Base-by-base conservation (phyloP, 2,329 filamentous ascomycete genomes). In the Alternaria viburni region DNA sequence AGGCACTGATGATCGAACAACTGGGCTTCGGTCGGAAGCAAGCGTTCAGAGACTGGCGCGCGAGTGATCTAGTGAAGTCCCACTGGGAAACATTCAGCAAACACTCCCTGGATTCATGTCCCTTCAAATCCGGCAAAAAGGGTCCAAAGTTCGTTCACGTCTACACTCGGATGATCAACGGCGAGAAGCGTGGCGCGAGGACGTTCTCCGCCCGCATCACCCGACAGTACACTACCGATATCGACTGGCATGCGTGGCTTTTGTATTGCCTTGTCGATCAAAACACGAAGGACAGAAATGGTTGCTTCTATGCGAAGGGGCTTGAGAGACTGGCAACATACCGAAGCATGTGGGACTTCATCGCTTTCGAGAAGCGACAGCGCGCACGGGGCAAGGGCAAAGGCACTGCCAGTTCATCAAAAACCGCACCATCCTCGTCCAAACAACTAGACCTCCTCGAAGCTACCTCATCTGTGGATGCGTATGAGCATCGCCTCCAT, bases 31-130 rank as follows among this genome's bases (percentile, higher is more conserved):
- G 15, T 0, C 4, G 15, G 0, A 1, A 5, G 32, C 15, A 36
- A 36, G 7, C 32, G 1, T n/a, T 36, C 15, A 1, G 2, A 4
- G 4, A 36, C 4, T 36, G 15, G 32, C 32, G 32, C 32, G 32
- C 32, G 15, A n/a, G 32, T 1, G 2, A 36, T 3, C 15, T n/a
- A n/a, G 15, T 36, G 4, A 36, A 36, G 32, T 8, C 15, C 7
- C 1, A 36, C 2, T 36, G 7, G 32, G 15, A 36, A 36, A 36
- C 7, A 36, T 36, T 36, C 8, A 36, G 32, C 1, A 36, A 5
- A 36, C 2, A n/a, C 32, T 36, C 9, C 15, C 0, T 36, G 4
- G 15, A 36, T 1, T n/a, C 32, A 4, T 0, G 0, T 36, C 0
- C 0, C 8, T 5, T 5, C 8, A 9, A 36, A 36, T n/a, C 4